Conservation (phyloP, 805 yeast genomes). For the Candida hispaniensis region DNA sequence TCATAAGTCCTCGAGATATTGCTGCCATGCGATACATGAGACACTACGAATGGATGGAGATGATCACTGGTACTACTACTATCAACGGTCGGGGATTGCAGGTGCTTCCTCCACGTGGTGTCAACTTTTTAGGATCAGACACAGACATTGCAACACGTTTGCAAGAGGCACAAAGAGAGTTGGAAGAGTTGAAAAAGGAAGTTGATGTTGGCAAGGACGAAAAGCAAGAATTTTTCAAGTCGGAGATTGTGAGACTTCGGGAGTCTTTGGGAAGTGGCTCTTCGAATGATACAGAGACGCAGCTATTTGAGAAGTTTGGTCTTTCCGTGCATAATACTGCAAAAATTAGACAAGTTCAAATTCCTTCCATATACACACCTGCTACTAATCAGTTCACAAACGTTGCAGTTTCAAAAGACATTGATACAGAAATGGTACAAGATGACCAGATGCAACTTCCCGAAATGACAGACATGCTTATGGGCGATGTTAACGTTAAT, state of each 20-base stretch:
- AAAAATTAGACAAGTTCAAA: slow-evolving; percentile 10
- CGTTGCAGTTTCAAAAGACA: too few relatives aligned
- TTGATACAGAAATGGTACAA: too few relatives aligned
- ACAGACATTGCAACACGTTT: slow-evolving; percentile 19
- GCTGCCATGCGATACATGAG: slow-evolving; percentile 34
- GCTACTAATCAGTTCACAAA: too few relatives aligned
- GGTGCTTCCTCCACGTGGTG: slow-evolving; percentile 18
- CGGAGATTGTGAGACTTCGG: slow-evolving; percentile 24
- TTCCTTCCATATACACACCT: too few relatives aligned
- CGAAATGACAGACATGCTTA: too few relatives aligned
- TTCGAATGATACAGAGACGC: slow-evolving; percentile 3
- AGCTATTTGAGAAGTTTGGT: slow-evolving; percentile 7
- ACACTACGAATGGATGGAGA: slow-evolving; percentile 37
- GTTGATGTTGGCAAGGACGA: slow-evolving; percentile 18
- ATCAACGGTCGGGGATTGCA: slow-evolving; percentile 19
- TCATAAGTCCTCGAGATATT: slow-evolving; percentile 33
- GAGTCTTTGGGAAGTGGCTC: slow-evolving; percentile 24
- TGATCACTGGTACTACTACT: slow-evolving; percentile 31
- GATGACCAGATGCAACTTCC: too few relatives aligned
- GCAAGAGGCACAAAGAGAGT: slow-evolving; percentile 21
- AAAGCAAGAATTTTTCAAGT: slow-evolving; percentile 21
- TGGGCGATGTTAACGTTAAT: too few relatives aligned
- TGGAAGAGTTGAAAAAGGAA: slow-evolving; percentile 22
- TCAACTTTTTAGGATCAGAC: slow-evolving; percentile 11
- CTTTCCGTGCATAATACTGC: slow-evolving; percentile 9